Base-by-base conservation (phyloP, 805 yeast species). In the Metschnikowia chrysomelidarum region DNA sequence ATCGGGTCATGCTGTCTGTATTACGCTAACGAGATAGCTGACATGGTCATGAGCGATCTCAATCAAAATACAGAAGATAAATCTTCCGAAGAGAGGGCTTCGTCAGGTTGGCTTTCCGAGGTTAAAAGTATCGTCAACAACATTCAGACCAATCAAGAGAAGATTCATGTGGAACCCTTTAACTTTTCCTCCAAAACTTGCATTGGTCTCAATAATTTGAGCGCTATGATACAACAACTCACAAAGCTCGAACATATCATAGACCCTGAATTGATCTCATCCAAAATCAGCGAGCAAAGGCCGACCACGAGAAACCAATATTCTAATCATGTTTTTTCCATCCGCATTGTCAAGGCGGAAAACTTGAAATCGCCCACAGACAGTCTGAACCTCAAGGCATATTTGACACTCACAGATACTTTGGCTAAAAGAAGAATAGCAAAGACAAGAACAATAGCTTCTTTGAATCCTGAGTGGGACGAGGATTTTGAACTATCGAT, bases 381-480 rank as follows among this genome's bases (percentile, higher is more conserved):
- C 9, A 36, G 47, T 7, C 41, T 56, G 2, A 71, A 67, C 43
- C 75, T 80, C 0, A 78, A 75, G 44, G 73, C 87, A 0, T 78
- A 79, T 46, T 80, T 82, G 1, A 75, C 86, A 0, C 51, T 87
- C 11, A 66, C 75, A 5, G 87, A 83, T 48, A 71, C 80, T 4
- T 59, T 58, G 24, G 68, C 69, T 2, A 67, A 75, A 24, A 68
- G 63, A 33, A 77, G 78, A 19, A 62, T 85, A 21, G 89, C 83
- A 2, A 78, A 76, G 41, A 89, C 98, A 0, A 68, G 85, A 47
- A 73, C 80, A 0, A 65, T 84, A 4, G 65, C 69, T 19, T 75
- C 80, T 4, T 61, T 73, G 21, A 78, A 79, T 48, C 96, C 97
- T 0, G 75, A 73, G 11, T 91, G 94, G 94, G 85, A 86, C 50